phyloP scores from a whole-genome alignment of 768 basidiomycete genomes.

The Neoboletus subvelutipes region DNA sequence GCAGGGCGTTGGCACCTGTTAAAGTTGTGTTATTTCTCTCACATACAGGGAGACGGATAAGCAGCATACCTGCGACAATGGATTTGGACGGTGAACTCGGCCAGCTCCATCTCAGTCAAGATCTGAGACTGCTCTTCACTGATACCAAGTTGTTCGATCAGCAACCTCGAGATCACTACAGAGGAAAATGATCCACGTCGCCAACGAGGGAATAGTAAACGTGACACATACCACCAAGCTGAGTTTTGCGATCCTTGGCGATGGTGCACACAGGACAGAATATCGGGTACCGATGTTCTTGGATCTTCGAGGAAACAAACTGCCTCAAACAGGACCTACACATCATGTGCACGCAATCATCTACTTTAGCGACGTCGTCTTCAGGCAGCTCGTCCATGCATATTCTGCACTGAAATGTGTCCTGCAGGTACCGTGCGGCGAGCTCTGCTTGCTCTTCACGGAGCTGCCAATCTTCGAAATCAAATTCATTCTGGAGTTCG shows the following conservation, averaged over 20 bases:
- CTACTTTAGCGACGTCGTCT: constrained; percentile 43
- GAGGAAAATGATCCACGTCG: neutral
- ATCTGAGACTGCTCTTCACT: constrained; percentile 39
- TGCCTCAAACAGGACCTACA: constrained; percentile 52
- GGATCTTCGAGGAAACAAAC: constrained; percentile 46
- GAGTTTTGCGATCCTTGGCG: constrained; percentile 22
- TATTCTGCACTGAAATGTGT: constrained; percentile 50
- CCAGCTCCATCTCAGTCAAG: constrained; percentile 49
- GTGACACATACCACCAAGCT: constrained; percentile 34
- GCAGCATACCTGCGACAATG: constrained; percentile 49
- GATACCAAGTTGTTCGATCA: constrained; percentile 47
- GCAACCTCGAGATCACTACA: constrained; percentile 39
- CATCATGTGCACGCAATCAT: constrained; percentile 48
- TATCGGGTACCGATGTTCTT: constrained; percentile 57
- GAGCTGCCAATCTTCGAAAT: constrained; percentile 41
- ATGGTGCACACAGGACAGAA: constrained; percentile 56
- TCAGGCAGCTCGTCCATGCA: constrained; percentile 52
- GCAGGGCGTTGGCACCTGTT: constrained; percentile 48
- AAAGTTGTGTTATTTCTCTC: neutral
- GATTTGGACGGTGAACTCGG: constrained; percentile 41
- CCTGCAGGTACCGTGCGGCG: constrained; percentile 24
- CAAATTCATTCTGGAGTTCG: constrained; percentile 37
- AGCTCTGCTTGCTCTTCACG: constrained; percentile 36
- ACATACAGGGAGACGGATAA: neutral
- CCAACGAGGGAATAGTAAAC: neutral